These are phyloP conservation scores for Salicornia ramosissima DNA, from an alignment of 148 eudicot genomes.

Conservation along the genomic window DNA sequence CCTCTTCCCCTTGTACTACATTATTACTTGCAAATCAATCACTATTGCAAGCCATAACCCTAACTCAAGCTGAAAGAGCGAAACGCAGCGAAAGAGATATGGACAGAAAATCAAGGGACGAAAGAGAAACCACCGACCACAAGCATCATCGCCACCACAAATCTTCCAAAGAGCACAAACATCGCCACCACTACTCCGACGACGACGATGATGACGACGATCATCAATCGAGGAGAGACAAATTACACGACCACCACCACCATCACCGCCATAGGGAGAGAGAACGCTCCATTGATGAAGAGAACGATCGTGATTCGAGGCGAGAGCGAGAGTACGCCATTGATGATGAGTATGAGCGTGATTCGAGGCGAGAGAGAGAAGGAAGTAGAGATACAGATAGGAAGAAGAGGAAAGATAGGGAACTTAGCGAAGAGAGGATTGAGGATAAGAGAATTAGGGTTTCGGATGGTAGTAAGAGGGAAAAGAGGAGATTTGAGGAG, in stretches of 20 bases:
- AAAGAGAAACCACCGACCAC: slow-evolving; percentile 37
- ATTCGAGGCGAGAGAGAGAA: slow-evolving; percentile 28
- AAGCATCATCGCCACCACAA: slow-evolving; percentile 24
- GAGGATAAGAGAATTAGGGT: slow-evolving; percentile 22
- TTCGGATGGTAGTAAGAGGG: slow-evolving; percentile 23
- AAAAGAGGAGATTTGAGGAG: slow-evolving; percentile 38
- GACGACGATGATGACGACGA: slow-evolving; percentile 18
- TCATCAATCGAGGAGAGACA: slow-evolving; percentile 24
- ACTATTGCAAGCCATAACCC: no score
- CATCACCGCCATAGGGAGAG: neutral
- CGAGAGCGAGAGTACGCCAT: slow-evolving; percentile 12
- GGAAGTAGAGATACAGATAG: slow-evolving; percentile 33
- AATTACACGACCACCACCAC: slow-evolving; percentile 1
- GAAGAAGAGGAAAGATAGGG: slow-evolving; percentile 30
- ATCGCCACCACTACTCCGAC: slow-evolving; percentile 27
- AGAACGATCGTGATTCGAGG: slow-evolving; percentile 26
- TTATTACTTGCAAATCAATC: no score
- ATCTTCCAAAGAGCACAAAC: slow-evolving; percentile 36
- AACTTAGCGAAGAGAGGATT: slow-evolving; percentile 41
- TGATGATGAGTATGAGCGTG: slow-evolving; percentile 14
- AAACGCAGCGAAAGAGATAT: slow-evolving; percentile 21
- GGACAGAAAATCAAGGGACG: slow-evolving; percentile 41
- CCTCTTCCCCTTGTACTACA: no score
- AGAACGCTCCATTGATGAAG: neutral
- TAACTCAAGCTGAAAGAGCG: neutral